Conservation (phyloP, 2,329 filamentous ascomycete genomes). For the Aspergillus pseudonomiae region DNA sequence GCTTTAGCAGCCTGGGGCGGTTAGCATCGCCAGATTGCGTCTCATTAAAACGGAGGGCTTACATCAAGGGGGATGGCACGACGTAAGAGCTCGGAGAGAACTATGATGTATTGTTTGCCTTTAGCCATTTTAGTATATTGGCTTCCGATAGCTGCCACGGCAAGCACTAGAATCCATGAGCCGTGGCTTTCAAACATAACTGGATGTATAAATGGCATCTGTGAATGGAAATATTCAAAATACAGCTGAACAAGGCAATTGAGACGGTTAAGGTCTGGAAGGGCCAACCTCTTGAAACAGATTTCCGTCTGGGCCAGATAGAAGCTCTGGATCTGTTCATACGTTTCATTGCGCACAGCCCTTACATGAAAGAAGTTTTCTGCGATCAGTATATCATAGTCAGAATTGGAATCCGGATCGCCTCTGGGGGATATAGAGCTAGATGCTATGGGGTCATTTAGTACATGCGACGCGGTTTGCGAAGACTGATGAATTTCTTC, state of each 20-base stretch:
- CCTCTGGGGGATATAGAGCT: neutral
- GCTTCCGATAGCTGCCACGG: neutral
- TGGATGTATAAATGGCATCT: neutral
- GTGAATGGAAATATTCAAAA: neutral
- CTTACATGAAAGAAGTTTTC: neutral
- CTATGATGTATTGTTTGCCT: neutral
- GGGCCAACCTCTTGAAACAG: neutral
- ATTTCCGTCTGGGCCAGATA: neutral
- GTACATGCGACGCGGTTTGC: neutral
- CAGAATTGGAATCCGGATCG: neutral
- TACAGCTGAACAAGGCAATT: neutral
- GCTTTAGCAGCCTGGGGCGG: neutral
- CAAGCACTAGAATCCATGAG: neutral
- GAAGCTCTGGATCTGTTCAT: neutral
- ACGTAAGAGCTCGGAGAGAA: neutral
- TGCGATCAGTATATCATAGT: neutral
- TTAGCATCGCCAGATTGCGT: neutral
- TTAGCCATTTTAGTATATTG: neutral
- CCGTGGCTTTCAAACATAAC: neutral
- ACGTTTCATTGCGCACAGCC: neutral
- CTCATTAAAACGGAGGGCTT: neutral
- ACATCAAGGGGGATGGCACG: neutral
- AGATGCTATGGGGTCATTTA: neutral
- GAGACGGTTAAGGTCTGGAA: neutral
- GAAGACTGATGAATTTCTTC: neutral